Evolutionary conservation across 495 filamentous ascomycete genomes (phyloP), one percentile per base, ranked within the genome.

Genomic region (Articulospora tetracladia): DNA sequence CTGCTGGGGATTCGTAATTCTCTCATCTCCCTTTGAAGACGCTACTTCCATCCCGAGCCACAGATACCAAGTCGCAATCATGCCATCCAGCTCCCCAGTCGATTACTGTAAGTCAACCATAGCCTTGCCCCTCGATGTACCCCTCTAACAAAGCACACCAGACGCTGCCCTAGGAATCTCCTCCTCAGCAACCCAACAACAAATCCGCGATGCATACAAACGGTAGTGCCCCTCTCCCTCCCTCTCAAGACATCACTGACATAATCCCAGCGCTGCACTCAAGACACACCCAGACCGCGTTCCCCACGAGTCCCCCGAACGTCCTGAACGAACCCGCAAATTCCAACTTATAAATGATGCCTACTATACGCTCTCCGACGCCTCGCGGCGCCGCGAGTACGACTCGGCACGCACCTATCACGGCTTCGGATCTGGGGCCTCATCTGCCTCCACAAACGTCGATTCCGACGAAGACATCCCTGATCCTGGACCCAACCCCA

Each of bases 301-400:
- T 55, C 82, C 93, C 41, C 75, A 83, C 66, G 87, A 92, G 73
- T 91, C 91, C 23, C 89, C 93, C 54, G 92, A 97, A 64, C 88
- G 93, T 55, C 67, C 84, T n/a, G 74, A 79, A 1, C 87, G 93
- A 62, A 98, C 94, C 7, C 86, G 87, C 65, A 88, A 88, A 71
- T 98, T 98, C 78, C 94, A 98, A 72, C 84, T 90, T 60, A 89
- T 98, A 67, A 98, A 97, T 77, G 94, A 98, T 72, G 94, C 94
- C 67, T 98, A 98, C 79, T 98, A 92, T 71, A 95, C 92, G 23
- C 88, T 98, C 41, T 92, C 88, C 0, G 92, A 98, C 69, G 67
- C 86, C 3, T 64, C 74, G 7, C 85, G 95, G 1, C 87, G 94
- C n/a, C 82, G 85, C 34, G 91, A 97, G 57, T 98, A 98, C 75